A percentile compares a stretch with the other conserved stretches of the same genome.
Conservation (phyloP, 352 stramenopile genomes). For the Globisporangium paddicum region DNA sequence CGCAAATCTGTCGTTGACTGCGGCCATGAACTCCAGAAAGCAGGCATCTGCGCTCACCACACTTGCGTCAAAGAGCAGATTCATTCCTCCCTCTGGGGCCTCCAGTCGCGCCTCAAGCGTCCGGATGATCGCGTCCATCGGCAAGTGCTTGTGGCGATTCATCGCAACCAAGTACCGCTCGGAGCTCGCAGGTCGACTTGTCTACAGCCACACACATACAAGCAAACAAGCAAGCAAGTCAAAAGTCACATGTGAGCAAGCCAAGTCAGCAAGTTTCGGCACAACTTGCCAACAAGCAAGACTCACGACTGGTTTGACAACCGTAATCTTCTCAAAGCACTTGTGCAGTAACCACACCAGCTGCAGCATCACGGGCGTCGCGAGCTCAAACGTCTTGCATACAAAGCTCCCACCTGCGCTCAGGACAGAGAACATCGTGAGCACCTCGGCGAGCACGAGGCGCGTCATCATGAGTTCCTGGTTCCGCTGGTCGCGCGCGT, state of each 20-base stretch:
- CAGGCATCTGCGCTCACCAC: constrained; percentile 14
- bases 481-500: constrained; percentile 52
- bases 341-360: constrained; percentile 61
- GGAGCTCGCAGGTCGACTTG: constrained; percentile 72
- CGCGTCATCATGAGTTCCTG: constrained; percentile 69
- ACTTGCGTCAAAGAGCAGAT: constrained; percentile 18
- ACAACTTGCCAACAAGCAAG: not conserved
- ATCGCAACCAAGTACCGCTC: constrained; percentile 65
- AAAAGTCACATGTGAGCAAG: not conserved
- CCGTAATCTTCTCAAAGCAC: constrained; percentile 50
- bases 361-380: constrained; percentile 50
- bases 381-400: constrained; percentile 80
- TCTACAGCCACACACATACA: constrained; percentile 27
- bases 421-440: constrained; percentile 58
- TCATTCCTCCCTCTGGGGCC: not conserved
- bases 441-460: constrained; percentile 51
- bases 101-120: constrained; percentile 21
- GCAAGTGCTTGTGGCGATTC: constrained; percentile 16
- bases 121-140: constrained; percentile 17
- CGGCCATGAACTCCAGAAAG: constrained; percentile 43
- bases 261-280: too few relatives aligned
- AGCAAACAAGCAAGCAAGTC: not conserved
- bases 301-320: constrained; percentile 68
- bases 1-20: constrained; percentile 26
- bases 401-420: constrained; percentile 47